Percentiles rank a stretch among this genome's conserved stretches.
Conservation (phyloP, 768 basidiomycete genomes). For the Hericium erinaceus region DNA sequence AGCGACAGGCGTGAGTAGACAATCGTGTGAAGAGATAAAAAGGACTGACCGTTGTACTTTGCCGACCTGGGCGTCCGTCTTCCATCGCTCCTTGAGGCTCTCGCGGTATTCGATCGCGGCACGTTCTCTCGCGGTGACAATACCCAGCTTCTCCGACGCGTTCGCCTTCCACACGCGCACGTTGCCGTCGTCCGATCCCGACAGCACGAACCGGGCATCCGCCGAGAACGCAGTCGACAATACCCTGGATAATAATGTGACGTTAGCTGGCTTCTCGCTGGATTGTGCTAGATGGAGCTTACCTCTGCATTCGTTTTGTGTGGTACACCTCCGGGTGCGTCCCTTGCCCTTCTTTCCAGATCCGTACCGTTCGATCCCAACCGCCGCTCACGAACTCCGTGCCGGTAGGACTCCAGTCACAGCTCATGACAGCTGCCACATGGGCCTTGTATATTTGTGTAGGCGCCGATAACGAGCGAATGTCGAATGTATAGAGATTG, state of each 20-base stretch:
- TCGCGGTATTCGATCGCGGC: constrained; percentile 91
- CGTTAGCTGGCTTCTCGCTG: background rate
- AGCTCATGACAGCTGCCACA: constrained; percentile 92
- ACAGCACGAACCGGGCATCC: constrained; percentile 84
- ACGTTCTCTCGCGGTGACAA: constrained; percentile 83
- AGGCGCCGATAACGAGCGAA: constrained; percentile 72
- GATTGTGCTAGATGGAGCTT: background rate
- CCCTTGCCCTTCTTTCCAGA: constrained; percentile 87
- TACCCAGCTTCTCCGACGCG: constrained; percentile 85
- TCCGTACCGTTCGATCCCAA: constrained; percentile 89
- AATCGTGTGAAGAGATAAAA: no score
- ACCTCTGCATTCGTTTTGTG: constrained; percentile 99
- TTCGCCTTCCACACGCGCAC: constrained; percentile 93
- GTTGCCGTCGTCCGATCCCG: constrained; percentile 92
- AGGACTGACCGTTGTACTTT: constrained; percentile 59
- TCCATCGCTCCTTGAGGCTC: constrained; percentile 83
- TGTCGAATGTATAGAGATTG: constrained; percentile 96
- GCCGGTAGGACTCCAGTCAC: constrained; percentile 97
- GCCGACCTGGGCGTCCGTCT: constrained; percentile 70
- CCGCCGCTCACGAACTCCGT: constrained; percentile 93
- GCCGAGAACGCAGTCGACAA: constrained; percentile 82
- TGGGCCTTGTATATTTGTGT: constrained; percentile 96
- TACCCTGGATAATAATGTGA: constrained; percentile 40
- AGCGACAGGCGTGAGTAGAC: background rate
- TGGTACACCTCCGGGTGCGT: constrained; percentile 86